phyloP scores from a whole-genome alignment of 2,329 filamentous ascomycete genomes.

The Colletotrichum simmondsii region DNA sequence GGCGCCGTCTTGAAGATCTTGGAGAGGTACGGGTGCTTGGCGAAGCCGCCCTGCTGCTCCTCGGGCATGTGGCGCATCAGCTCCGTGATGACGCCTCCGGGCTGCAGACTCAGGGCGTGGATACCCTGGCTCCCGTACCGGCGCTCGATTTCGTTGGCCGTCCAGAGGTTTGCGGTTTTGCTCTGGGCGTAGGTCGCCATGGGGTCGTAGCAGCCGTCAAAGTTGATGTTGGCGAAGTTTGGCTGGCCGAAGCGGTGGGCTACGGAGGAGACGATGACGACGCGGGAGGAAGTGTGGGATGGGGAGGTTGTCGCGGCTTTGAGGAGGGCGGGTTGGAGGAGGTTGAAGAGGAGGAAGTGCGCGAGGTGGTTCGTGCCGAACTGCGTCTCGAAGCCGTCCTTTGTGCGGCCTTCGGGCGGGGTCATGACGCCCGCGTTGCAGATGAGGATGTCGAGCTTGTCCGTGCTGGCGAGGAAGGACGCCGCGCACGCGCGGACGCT shows the following conservation, averaged over 20 bases:
- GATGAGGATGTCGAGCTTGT: too few relatives aligned
- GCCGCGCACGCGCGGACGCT: too few relatives aligned
- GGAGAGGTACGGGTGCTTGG: not conserved
- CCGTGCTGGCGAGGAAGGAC: too few relatives aligned
- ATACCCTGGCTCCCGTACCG: not conserved
- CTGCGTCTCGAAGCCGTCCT: too few relatives aligned
- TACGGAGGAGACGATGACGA: not conserved
- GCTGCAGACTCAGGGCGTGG: not conserved
- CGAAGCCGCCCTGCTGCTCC: not conserved
- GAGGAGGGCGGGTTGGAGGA: not conserved
- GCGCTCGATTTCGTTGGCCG: not conserved
- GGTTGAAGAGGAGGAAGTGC: not conserved
- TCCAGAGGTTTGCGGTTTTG: not conserved
- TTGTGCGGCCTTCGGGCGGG: not conserved
- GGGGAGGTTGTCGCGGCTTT: too few relatives aligned
- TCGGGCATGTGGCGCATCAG: too few relatives aligned
- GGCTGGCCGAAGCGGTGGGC: not conserved
- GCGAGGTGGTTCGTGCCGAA: not conserved
- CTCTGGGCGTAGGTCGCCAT: not conserved
- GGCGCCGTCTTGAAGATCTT: conserved; percentile 31
- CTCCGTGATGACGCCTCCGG: too few relatives aligned
- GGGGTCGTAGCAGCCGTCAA: not conserved
- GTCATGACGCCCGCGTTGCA: too few relatives aligned
- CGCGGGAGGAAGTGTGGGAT: not conserved
- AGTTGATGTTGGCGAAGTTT: not conserved